Evolutionary conservation across 2,329 filamentous ascomycete species (phyloP), one percentile per base, ranked within the genome.

Genomic region (Cladosporium sp.): DNA sequence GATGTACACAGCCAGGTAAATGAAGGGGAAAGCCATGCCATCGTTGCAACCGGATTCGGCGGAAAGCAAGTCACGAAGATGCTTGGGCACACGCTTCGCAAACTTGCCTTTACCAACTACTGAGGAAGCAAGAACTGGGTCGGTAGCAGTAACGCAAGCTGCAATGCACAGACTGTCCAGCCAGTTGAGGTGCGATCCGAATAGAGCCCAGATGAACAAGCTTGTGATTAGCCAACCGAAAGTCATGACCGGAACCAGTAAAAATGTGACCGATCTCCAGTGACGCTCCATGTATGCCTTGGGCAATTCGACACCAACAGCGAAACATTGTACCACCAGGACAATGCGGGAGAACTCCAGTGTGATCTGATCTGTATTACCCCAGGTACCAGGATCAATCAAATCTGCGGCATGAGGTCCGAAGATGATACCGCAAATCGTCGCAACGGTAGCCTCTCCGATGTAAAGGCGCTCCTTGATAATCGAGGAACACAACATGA

Each of bases 391-490:
- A 54, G 87, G 91, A 68, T 93, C 79, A 71, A 96, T 92, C 37
- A 95, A 79, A 66, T 91, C 85, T 59, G 90, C 89, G 37, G 86
- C 90, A 77, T 91, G 86, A 15, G 91, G 91, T 0, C 91, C 91
- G 68, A 96, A 95, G 66, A 94, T 91, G 72, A 96, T 87, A 63
- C 91, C 91, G 70, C 89, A 91, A 49, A 96, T 75, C 2, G 91
- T 95, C 51, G 91, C 91, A 44, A 99, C 90, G 1, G 94, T 97
- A 51, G 94, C 94, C 81, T 99, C 94, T 71, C 94, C 94, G 73
- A 99, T 99, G 78, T 99, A 99, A 70, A 97, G 83, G 73, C 90
- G 89, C 80, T 99, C 94, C 80, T 99, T 99, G 78, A 99, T 96
- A 70, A 97, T 86, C 56, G 95, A 91, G 60, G 94, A 99, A 75